A percentile compares a stretch with the other conserved stretches of the same genome.
phyloP scores from a whole-genome alignment of 495 filamentous ascomycete species.

The Pyronema domesticum region DNA sequence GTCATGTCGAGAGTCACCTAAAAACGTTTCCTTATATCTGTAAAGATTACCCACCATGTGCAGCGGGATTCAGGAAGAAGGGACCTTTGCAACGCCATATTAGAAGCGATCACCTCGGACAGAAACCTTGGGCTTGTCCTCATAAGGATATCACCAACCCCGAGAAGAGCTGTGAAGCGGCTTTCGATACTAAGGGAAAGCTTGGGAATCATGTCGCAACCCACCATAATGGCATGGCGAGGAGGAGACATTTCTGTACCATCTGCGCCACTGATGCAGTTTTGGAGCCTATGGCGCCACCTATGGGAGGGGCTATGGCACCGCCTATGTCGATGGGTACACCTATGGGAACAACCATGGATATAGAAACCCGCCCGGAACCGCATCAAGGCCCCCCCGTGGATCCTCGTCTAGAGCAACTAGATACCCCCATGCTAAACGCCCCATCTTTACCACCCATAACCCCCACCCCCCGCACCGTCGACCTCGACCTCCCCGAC shows the following conservation, averaged over 20 bases:
- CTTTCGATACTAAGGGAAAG: conserved; percentile 51
- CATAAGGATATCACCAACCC: conserved; percentile 35
- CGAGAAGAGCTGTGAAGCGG: conserved; percentile 41
- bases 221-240: conserved; percentile 38
- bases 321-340: neutral
- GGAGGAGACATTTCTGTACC: conserved; percentile 41
- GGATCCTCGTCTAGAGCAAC: neutral
- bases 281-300: neutral
- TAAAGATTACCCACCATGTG: conserved; percentile 53
- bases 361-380: neutral
- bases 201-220: conserved; percentile 53
- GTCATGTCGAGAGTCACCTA: conserved; percentile 28
- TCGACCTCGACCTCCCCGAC: neutral
- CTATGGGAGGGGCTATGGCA: neutral
- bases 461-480: neutral
- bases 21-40: conserved; percentile 32
- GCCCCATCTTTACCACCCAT: neutral
- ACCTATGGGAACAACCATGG: neutral
- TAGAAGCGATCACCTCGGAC: conserved; percentile 46
- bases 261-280: conserved; percentile 19
- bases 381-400: neutral
- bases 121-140: conserved; percentile 49
- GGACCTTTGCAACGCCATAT: conserved; percentile 74
- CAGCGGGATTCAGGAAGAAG: conserved; percentile 70
- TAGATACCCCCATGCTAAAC: neutral